These are phyloP conservation scores for Pseudonectria foliicola DNA, from an alignment of 2,329 filamentous ascomycete species.

Conservation along the genomic window DNA sequence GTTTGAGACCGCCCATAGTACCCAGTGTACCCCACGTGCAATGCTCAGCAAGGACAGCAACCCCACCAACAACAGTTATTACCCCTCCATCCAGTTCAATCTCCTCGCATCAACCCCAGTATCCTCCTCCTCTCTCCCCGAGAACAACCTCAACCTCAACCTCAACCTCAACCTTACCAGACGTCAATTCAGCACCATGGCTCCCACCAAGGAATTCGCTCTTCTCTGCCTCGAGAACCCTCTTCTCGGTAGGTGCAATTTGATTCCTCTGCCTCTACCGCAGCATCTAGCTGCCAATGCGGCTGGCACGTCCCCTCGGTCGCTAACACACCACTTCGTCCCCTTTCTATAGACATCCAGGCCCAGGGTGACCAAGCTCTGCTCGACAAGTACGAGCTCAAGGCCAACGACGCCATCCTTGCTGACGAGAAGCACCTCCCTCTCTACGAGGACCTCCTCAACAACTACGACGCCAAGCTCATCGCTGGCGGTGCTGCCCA, in stretches of 20 bases:
- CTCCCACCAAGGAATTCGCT: conserved; percentile 70
- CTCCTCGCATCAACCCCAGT: neutral
- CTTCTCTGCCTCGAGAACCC: conserved; percentile 96
- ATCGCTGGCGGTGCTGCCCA: conserved; percentile 95
- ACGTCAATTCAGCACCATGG: conserved; percentile 48
- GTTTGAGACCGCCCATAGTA: too few relatives aligned
- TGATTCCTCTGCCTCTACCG: neutral
- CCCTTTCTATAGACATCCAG: conserved; percentile 67
- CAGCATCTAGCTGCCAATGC: neutral
- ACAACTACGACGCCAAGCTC: conserved; percentile 87
- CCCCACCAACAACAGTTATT: neutral
- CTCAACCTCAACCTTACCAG: conserved; percentile 15
- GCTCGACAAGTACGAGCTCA: conserved; percentile 86
- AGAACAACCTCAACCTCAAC: conserved; percentile 5
- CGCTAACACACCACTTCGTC: neutral
- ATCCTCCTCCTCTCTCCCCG: conserved; percentile 8
- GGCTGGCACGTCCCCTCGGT: neutral
- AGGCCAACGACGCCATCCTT: conserved; percentile 95
- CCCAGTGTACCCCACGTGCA: too few relatives aligned
- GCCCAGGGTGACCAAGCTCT: conserved; percentile 74
- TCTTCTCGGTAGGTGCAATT: conserved; percentile 66
- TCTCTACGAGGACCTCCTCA: conserved; percentile 88
- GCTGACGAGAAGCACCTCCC: conserved; percentile 84
- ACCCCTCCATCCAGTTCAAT: neutral
- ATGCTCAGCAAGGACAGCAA: neutral